Conservation (phyloP, 1,139 yeast species). For the Nakaseomyces delphensis region DNA sequence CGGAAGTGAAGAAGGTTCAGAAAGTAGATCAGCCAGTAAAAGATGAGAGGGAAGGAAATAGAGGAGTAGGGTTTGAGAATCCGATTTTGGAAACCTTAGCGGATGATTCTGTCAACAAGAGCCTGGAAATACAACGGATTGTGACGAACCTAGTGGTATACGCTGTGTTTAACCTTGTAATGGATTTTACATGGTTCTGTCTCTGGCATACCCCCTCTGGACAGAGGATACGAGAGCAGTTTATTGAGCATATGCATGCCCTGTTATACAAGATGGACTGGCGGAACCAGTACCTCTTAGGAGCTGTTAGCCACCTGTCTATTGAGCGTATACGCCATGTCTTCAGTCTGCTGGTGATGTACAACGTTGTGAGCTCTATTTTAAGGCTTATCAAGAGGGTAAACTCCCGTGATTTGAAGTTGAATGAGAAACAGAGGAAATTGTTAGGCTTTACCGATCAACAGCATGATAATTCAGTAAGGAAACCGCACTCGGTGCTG, state of each 20-base stretch:
- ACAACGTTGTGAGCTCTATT: constrained; percentile 34
- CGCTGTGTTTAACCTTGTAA: constrained; percentile 25
- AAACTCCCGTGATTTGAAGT: constrained; percentile 34
- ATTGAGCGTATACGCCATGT: constrained; percentile 14
- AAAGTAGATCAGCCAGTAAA: neutral
- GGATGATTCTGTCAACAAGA: constrained; percentile 33
- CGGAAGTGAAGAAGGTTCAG: neutral
- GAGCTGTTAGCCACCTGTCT: constrained; percentile 3
- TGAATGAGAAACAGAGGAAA: constrained; percentile 36
- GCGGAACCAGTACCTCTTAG: neutral
- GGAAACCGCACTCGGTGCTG: neutral
- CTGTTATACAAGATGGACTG: too few relatives aligned
- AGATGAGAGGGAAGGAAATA: constrained; percentile 5
- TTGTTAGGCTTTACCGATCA: constrained; percentile 38
- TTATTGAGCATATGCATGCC: neutral
- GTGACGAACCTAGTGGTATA: constrained; percentile 31
- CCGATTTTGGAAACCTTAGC: constrained; percentile 33
- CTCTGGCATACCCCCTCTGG: constrained; percentile 19
- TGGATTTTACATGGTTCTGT: constrained; percentile 23
- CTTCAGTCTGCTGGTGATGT: constrained; percentile 31
- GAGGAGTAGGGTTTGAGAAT: constrained; percentile 24
- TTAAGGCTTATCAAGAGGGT: constrained; percentile 32
- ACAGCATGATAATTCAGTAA: neutral
- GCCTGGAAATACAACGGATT: constrained; percentile 33
- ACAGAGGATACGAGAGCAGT: neutral